Evolutionary conservation across 345 rosid genomes (phyloP).

Genomic region (Salix viminalis): DNA sequence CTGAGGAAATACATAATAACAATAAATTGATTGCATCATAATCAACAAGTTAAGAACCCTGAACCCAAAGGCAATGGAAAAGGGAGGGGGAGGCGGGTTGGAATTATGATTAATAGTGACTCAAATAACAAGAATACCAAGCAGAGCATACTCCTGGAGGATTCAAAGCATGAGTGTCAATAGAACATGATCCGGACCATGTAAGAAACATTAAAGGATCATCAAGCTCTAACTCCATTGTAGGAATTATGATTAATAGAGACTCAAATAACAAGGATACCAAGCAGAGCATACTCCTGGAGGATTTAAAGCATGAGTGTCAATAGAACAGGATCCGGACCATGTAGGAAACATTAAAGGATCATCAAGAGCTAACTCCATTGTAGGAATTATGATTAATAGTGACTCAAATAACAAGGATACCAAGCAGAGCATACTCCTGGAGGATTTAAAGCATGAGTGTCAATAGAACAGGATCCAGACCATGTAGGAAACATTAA

Average conservation of each 20-base stretch:
- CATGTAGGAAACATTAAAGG: background rate
- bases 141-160: background rate
- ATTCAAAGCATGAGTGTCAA: background rate
- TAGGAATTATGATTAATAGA: background rate
- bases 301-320: background rate
- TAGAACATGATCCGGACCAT: background rate
- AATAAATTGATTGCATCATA: background rate
- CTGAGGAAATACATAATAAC: slow-evolving; percentile 34
- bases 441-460: background rate
- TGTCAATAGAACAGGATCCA: background rate
- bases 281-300: background rate
- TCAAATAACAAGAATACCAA: background rate
- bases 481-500: background rate
- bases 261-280: background rate
- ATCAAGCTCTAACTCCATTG: background rate
- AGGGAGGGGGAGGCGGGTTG: background rate
- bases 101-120: background rate
- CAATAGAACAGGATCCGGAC: background rate
- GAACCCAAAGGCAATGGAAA: background rate
- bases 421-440: background rate
- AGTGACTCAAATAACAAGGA: background rate
- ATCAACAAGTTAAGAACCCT: background rate
- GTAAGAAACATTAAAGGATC: background rate
- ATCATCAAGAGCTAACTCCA: background rate
- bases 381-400: background rate